A percentile compares a stretch with the other conserved stretches of the same genome.
phyloP scores from a whole-genome alignment of 768 basidiomycete genomes.

The Suillus fuscotomentosus region DNA sequence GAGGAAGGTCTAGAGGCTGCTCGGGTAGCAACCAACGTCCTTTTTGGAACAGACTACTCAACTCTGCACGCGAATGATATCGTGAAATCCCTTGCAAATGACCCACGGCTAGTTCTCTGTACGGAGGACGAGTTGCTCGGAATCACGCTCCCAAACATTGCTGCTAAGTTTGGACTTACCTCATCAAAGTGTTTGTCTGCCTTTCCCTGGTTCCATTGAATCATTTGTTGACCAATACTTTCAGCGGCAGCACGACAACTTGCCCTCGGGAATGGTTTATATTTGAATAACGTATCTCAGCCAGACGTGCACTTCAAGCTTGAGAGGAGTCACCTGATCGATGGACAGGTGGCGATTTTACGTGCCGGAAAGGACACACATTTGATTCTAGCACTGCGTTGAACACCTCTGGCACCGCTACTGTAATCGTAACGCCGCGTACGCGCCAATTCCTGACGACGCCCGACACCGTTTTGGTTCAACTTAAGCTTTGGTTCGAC shows the following conservation, averaged over 20 bases:
- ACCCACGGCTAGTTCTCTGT: conserved; percentile 61
- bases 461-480: too few species aligned
- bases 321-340: conserved; percentile 49
- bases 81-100: conserved; percentile 56
- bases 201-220: background rate
- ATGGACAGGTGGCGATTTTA: conserved; percentile 58
- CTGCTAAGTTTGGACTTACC: conserved; percentile 53
- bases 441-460: too few species aligned
- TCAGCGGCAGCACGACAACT: conserved; percentile 66
- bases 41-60: conserved; percentile 40
- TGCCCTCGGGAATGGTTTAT: conserved; percentile 64
- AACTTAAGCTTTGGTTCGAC: too few species aligned
- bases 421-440: background rate
- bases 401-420: background rate
- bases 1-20: conserved; percentile 42
- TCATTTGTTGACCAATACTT: conserved; percentile 8
- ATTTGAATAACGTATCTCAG: conserved; percentile 64
- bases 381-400: conserved; percentile 47
- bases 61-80: conserved; percentile 56
- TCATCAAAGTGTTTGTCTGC: conserved; percentile 59
- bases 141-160: conserved; percentile 59
- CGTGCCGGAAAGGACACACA: conserved; percentile 76
- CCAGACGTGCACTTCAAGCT: conserved; percentile 47
- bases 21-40: conserved; percentile 40
- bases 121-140: conserved; percentile 50